Evolutionary conservation across 257 asterid species (phyloP).

Genomic region (Solanum bulbocastanum): DNA sequence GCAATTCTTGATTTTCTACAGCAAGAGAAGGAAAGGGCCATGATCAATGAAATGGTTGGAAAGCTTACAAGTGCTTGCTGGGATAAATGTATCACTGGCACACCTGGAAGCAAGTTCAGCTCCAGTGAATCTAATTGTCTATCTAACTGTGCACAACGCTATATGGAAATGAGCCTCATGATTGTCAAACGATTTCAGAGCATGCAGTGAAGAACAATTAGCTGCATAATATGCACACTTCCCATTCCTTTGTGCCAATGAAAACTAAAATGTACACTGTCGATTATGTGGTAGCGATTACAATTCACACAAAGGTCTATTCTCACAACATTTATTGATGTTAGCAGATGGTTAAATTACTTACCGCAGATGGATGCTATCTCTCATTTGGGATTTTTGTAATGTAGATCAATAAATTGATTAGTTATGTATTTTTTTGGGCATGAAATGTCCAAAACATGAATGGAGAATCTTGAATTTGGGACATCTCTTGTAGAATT

Average conservation of each 20-base stretch:
- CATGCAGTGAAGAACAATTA: slow-evolving; percentile 23
- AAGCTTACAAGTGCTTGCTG: slow-evolving; percentile 80
- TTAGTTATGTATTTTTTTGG: neutral
- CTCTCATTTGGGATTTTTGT: neutral
- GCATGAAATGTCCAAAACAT: neutral
- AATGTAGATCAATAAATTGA: neutral
- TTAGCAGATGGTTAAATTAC: neutral
- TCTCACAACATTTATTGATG: neutral
- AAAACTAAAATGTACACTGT: neutral
- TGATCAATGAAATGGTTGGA: slow-evolving; percentile 67
- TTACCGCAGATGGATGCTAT: neutral
- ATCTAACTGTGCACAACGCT: slow-evolving; percentile 78
- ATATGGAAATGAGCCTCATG: slow-evolving; percentile 67
- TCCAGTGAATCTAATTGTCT: slow-evolving; percentile 73
- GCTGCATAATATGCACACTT: neutral
- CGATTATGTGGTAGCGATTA: neutral
- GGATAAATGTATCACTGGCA: slow-evolving; percentile 89
- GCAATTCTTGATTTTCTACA: slow-evolving; percentile 11
- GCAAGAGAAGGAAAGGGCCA: slow-evolving; percentile 81
- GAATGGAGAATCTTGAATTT: neutral
- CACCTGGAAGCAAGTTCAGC: slow-evolving; percentile 93
- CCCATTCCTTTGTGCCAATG: neutral
- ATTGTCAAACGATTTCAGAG: slow-evolving; percentile 71
- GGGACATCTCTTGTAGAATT: neutral
- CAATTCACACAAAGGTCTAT: neutral